A percentile compares a stretch with the other conserved stretches of the same genome.
Conservation (phyloP, 768 basidiomycete genomes). For the Amanita jacksonii region DNA sequence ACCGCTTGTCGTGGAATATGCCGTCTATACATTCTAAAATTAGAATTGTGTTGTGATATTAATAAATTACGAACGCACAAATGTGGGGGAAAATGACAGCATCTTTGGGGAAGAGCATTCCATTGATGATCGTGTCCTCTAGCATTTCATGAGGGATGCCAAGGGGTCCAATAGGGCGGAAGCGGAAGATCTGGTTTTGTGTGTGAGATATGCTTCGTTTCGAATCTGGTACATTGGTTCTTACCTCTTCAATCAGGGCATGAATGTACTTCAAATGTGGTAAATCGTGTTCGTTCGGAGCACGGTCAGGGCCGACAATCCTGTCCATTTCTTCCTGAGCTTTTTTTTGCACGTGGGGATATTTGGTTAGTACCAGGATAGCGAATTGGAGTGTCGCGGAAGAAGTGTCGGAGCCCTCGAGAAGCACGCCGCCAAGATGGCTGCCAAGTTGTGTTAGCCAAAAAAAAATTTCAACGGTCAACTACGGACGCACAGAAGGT, state of each 20-base stretch:
- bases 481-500: conserved; percentile 16
- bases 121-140: conserved; percentile 1
- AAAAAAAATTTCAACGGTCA: not conserved
- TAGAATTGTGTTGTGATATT: not conserved
- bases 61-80: conserved; percentile 12
- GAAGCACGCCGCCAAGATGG: conserved; percentile 20
- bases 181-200: conserved; percentile 16
- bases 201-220: conserved; percentile 22
- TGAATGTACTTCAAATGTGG: conserved; percentile 14
- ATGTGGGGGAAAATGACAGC: conserved; percentile 18
- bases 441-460: conserved; percentile 11
- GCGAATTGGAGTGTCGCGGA: conserved; percentile 17
- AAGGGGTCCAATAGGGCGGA: conserved; percentile 3
- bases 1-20: conserved; percentile 16
- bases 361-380: conserved; percentile 2
- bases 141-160: conserved; percentile 6
- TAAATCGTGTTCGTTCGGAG: conserved; percentile 12
- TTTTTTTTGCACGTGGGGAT: conserved; percentile 1
- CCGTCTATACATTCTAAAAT: conserved; percentile 12
- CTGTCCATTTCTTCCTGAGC: conserved; percentile 16
- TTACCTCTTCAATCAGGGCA: conserved; percentile 16
- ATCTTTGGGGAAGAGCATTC: conserved; percentile 12
- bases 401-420: conserved; percentile 25
- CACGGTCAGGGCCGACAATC: conserved; percentile 14
- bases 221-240: conserved; percentile 16